phyloP scores from a whole-genome alignment of 495 filamentous ascomycete genomes.

The Aspergillus bertholletiae region DNA sequence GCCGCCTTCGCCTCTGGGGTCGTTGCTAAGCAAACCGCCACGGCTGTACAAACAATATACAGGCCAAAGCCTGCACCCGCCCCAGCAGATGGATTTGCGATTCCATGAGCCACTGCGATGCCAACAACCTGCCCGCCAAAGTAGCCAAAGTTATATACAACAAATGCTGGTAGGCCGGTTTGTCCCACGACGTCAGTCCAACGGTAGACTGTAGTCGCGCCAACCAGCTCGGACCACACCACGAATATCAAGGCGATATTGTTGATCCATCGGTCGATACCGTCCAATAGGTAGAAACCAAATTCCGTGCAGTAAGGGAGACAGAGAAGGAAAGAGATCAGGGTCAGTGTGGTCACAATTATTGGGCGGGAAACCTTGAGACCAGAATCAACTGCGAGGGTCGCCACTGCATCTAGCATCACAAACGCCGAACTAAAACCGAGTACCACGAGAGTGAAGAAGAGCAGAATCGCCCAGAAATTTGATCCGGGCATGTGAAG shows the following conservation, averaged over 20 bases:
- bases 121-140: conserved; percentile 33
- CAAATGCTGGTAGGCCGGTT: conserved; percentile 24
- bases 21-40: conserved; percentile 17
- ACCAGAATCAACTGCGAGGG: conserved; percentile 19
- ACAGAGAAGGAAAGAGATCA: conserved; percentile 25
- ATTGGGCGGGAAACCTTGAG: conserved; percentile 18
- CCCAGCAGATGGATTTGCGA: conserved; percentile 20
- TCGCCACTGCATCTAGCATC: conserved; percentile 24
- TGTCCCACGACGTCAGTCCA: conserved; percentile 30
- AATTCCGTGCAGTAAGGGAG: conserved; percentile 25
- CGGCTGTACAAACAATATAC: conserved; percentile 12
- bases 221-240: conserved; percentile 23
- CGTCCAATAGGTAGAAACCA: conserved; percentile 23
- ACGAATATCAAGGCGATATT: conserved; percentile 25
- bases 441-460: conserved; percentile 31
- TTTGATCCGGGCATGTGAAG: conserved; percentile 37
- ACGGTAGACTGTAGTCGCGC: conserved; percentile 23
- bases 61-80: conserved; percentile 28
- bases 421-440: conserved; percentile 24
- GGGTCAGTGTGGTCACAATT: conserved; percentile 20
- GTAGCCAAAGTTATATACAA: conserved; percentile 32
- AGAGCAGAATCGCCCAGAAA: conserved; percentile 35
- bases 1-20: conserved; percentile 20
- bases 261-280: conserved; percentile 26
- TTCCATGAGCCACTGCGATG: conserved; percentile 26